phyloP scores from a whole-genome alignment of 1,139 yeast species.

The Meyerozyma guilliermondii region DNA sequence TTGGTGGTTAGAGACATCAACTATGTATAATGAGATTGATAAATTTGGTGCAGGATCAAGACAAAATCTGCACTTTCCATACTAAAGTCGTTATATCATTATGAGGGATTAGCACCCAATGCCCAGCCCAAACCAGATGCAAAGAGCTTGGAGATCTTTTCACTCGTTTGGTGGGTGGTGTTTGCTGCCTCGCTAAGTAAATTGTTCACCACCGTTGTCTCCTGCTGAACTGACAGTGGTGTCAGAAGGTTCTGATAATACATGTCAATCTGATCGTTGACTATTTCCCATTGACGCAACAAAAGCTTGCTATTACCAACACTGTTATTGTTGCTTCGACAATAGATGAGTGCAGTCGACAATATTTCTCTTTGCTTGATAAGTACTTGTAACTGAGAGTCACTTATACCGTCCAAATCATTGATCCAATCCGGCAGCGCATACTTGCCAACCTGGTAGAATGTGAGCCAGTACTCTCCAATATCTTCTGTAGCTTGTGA shows the following conservation, averaged over 20 bases:
- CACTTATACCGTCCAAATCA: constrained; percentile 13
- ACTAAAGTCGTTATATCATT: neutral
- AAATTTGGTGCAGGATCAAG: neutral
- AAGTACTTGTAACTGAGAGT: constrained; percentile 18
- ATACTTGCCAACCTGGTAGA: constrained; percentile 58
- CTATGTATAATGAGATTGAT: neutral
- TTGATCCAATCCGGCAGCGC: constrained; percentile 46
- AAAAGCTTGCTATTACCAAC: constrained; percentile 28
- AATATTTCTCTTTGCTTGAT: constrained; percentile 45
- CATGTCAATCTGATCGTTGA: constrained; percentile 25
- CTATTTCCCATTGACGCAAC: constrained; percentile 31
- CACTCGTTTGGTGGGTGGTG: constrained; percentile 38
- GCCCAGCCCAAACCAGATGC: constrained; percentile 67
- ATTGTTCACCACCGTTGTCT: constrained; percentile 19
- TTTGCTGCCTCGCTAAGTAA: constrained; percentile 30
- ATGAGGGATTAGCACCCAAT: constrained; percentile 44
- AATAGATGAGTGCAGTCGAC: constrained; percentile 35
- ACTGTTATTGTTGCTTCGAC: constrained; percentile 14
- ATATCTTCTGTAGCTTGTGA: constrained; percentile 6
- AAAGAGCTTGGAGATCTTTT: constrained; percentile 46
- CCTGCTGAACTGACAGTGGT: constrained; percentile 2
- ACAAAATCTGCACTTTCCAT: neutral
- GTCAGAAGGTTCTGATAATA: constrained; percentile 6
- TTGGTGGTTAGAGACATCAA: constrained; percentile 24
- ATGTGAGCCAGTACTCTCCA: constrained; percentile 49